A percentile compares a stretch with the other conserved stretches of the same genome.
Evolutionary conservation across 495 filamentous ascomycete species (phyloP).

Genomic region (Penicillium simplicissimum): DNA sequence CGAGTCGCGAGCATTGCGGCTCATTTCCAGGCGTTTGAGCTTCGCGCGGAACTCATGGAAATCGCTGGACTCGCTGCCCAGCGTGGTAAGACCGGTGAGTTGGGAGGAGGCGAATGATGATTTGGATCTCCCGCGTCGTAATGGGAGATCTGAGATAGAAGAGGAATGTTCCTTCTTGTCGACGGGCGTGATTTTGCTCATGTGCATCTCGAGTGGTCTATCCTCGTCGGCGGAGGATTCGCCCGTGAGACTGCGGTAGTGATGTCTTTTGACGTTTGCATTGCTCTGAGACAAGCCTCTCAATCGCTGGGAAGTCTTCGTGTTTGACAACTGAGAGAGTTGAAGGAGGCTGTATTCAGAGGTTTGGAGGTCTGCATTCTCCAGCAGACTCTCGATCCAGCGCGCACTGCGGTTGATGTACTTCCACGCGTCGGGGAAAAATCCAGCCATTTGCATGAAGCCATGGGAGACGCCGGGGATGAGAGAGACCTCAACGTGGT

Average conservation of each 20-base stretch:
- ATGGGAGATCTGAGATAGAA: slow-evolving; percentile 6
- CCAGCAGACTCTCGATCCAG: slow-evolving; percentile 79
- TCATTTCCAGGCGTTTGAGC: slow-evolving; percentile 25
- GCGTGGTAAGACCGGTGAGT: slow-evolving; percentile 13
- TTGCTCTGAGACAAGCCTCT: not conserved
- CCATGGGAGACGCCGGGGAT: slow-evolving; percentile 90
- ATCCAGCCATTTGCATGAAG: slow-evolving; percentile 82
- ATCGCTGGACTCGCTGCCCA: slow-evolving; percentile 9
- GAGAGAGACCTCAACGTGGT: slow-evolving; percentile 76
- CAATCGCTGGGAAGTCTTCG: slow-evolving; percentile 1
- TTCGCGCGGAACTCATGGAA: slow-evolving; percentile 29
- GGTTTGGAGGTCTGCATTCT: slow-evolving; percentile 43
- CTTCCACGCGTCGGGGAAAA: slow-evolving; percentile 86
- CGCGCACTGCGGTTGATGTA: slow-evolving; percentile 70
- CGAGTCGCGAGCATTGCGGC: slow-evolving; percentile 6
- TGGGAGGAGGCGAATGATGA: slow-evolving; percentile 23
- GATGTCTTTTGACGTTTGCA: slow-evolving; percentile 18
- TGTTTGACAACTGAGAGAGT: slow-evolving; percentile 5
- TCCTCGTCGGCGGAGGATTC: slow-evolving; percentile 83
- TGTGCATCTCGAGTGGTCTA: slow-evolving; percentile 74
- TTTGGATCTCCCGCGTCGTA: slow-evolving; percentile 19
- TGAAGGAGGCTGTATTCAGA: slow-evolving; percentile 26
- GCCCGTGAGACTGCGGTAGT: slow-evolving; percentile 44
- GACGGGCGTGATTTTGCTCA: slow-evolving; percentile 39
- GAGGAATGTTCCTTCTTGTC: slow-evolving; percentile 1